Evolutionary conservation across 352 stramenopile species (phyloP), one percentile per base, ranked within the genome.

Genomic region (Albugo laibachii): DNA sequence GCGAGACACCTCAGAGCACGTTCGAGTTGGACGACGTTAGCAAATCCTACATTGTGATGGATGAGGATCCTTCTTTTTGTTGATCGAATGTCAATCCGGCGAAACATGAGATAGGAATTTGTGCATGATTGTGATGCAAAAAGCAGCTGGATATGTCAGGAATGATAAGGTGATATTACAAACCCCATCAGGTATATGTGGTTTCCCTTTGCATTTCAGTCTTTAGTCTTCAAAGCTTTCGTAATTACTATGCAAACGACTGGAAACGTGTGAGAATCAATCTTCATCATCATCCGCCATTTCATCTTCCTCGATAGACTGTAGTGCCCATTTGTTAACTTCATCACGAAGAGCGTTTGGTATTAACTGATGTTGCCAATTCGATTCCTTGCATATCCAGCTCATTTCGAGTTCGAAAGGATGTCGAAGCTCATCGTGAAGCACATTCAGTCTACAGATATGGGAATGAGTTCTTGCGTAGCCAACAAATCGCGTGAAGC

Each of bases 391-490:
- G 56, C 74, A 95, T 55, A 98, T 80, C 94, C 95, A 99, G 62
- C 81, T 95, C 69, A 98, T 75, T 65, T 99, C 95, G 34, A 99
- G 62, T 66, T 98, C 89, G 59, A 99, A 97, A 34, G 94, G 93
- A 66, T 99, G 94, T 70, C 97, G 97, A 46, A 92, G 71, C 58
- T 97, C 88, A 59, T 98, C 89, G 62, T 97, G 92, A 14, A 99
- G 67, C 41, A 82, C 83, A 63, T 97, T 83, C 57, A 99, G 68
- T 58, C 83, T 95, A 56, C 12, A 27, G 37, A 57, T 36, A 21
- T 16, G 36, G 36, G 21, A 52, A 36, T 19, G 19, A 42, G 15
- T 52, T 20, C 13, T 19, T 53, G n/a, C 40, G 20, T 24, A 54
- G 11, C 15, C 14, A 31, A 43, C n/a, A 46, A 14, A 10, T 13